These are phyloP conservation scores for Selaginella moellendorffii DNA, from an alignment of 75 land plant species.

Conservation along the genomic window DNA sequence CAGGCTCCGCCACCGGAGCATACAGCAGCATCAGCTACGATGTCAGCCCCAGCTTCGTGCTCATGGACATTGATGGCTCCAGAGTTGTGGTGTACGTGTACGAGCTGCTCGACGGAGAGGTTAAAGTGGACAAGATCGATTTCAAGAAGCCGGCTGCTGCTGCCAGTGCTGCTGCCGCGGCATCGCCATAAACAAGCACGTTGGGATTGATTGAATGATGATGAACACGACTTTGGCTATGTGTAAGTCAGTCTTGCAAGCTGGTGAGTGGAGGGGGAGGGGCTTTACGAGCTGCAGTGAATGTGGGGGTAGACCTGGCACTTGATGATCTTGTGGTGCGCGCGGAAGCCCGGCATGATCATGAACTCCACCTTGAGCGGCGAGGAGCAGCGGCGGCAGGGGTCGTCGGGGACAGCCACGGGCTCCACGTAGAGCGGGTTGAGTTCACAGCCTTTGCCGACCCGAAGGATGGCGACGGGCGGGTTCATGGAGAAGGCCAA, in stretches of 20 bases:
- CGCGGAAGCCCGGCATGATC: slow-evolving; percentile 8
- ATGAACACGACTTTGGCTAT: background rate
- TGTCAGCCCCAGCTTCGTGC: slow-evolving; percentile 89
- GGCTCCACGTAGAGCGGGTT: background rate
- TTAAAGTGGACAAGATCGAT: slow-evolving; percentile 95
- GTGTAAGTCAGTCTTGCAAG: no score
- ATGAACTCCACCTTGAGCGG: slow-evolving; percentile 6
- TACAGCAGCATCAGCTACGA: slow-evolving; percentile 88
- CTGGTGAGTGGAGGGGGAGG: no score
- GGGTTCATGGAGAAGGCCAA: slow-evolving; percentile 10
- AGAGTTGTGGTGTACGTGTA: slow-evolving; percentile 92
- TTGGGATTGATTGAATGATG: background rate
- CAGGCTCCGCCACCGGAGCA: slow-evolving; percentile 93
- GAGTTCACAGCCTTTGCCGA: background rate
- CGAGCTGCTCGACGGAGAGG: slow-evolving; percentile 94
- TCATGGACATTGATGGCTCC: slow-evolving; percentile 94
- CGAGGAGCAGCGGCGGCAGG: no score
- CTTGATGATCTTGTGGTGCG: slow-evolving; percentile 1
- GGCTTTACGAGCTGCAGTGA: background rate
- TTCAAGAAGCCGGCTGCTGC: slow-evolving; percentile 64
- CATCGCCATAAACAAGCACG: background rate
- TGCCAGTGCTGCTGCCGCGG: no score
- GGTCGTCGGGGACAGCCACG: background rate
- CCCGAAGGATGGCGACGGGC: background rate
- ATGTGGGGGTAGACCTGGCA: slow-evolving; percentile 7